Evolutionary conservation across 208 protist genomes (phyloP).

Genomic region (Wallacemonas sp.): DNA sequence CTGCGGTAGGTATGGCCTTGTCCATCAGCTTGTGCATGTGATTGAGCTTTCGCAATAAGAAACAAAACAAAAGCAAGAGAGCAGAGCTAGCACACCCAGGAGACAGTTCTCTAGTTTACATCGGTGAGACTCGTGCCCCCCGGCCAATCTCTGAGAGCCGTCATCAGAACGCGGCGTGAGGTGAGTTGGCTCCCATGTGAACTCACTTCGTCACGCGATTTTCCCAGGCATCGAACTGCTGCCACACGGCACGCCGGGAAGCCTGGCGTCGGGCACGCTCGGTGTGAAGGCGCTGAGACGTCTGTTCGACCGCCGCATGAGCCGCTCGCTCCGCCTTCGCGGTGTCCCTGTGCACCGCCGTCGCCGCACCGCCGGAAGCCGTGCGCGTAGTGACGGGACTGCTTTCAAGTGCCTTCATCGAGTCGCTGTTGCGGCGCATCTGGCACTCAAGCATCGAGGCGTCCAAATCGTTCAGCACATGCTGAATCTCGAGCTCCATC

Average conservation of each 20-base stretch:
- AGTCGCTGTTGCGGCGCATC: not conserved
- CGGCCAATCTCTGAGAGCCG: too few relatives aligned
- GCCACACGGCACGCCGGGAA: slow-evolving; percentile 35
- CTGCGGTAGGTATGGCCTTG: not conserved
- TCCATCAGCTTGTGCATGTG: not conserved
- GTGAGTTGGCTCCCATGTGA: too few relatives aligned
- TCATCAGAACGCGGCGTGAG: too few relatives aligned
- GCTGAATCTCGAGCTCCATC: slow-evolving; percentile 77
- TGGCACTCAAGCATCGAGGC: not conserved
- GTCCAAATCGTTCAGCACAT: slow-evolving; percentile 40
- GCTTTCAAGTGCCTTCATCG: not conserved
- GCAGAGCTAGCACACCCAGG: not conserved
- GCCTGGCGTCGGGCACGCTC: slow-evolving; percentile 9
- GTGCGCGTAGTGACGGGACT: not conserved
- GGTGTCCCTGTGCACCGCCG: not conserved
- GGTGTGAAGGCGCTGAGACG: slow-evolving; percentile 27
- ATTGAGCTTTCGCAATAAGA: not conserved
- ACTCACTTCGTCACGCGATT: slow-evolving; percentile 15
- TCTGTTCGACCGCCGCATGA: slow-evolving; percentile 27
- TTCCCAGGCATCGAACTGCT: slow-evolving; percentile 71
- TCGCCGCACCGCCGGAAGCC: slow-evolving; percentile 2
- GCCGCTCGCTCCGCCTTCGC: slow-evolving; percentile 26
- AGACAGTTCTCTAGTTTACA: not conserved
- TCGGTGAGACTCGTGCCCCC: not conserved
- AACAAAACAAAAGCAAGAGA: not conserved